phyloP scores from a whole-genome alignment of 345 rosid species.

The Citrus glauca region DNA sequence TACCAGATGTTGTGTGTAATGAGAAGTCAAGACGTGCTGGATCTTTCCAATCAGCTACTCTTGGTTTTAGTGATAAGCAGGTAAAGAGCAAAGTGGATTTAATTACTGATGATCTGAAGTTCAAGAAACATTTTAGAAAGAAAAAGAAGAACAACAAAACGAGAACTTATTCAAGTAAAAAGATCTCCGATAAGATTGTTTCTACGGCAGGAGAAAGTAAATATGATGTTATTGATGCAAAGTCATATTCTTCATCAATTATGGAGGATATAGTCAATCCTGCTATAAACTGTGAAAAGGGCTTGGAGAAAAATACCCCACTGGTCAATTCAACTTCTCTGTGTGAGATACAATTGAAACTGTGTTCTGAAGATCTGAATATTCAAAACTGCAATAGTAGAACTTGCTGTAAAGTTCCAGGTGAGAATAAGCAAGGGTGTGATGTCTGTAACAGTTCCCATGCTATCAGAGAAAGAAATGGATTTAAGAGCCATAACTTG shows the following conservation, averaged over 20 bases:
- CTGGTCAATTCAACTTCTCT: background rate
- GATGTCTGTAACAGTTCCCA: background rate
- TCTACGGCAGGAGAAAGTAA: constrained; percentile 1
- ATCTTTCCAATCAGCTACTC: background rate
- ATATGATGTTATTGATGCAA: background rate
- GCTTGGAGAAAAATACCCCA: background rate
- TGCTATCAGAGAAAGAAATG: background rate
- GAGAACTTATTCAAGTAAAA: constrained; percentile 1
- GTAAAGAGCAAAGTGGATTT: constrained; percentile 2
- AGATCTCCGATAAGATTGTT: background rate
- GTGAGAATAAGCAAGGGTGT: background rate
- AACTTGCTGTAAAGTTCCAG: background rate
- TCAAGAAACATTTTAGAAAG: constrained; percentile 2
- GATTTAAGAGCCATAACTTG: background rate
- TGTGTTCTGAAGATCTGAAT: background rate
- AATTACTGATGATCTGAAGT: background rate
- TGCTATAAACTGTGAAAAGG: background rate
- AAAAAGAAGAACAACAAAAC: constrained; percentile 11
- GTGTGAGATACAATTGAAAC: background rate
- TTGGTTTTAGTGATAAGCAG: background rate
- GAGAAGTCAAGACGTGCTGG: background rate
- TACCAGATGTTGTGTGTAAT: background rate
- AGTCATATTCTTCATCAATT: background rate
- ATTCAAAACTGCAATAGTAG: background rate
- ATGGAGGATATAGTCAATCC: background rate